These are phyloP conservation scores for Pseudoscleropodium purum DNA, from an alignment of 225 moss, liverwort and hornwort species.

Conservation along the genomic window DNA sequence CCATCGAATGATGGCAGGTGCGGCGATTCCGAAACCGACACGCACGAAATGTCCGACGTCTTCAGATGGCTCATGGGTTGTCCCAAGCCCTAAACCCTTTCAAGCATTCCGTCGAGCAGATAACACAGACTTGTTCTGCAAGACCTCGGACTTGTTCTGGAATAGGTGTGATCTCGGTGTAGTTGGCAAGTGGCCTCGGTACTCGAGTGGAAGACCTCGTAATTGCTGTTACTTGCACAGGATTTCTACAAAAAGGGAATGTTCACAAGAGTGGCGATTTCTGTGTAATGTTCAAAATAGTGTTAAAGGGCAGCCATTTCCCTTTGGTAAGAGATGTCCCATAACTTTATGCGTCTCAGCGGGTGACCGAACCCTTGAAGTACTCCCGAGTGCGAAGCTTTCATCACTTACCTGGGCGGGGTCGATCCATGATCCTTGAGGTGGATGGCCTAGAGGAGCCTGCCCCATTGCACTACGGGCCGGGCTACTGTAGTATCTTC, in stretches of 20 bases:
- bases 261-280: not conserved
- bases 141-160: constrained; percentile 30
- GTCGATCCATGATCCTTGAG: not conserved
- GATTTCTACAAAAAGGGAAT: not conserved
- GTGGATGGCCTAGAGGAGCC: not conserved
- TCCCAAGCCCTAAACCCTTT: not conserved
- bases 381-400: accelerated
- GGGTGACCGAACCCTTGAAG: not conserved
- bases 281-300: not conserved
- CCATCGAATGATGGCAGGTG: not conserved
- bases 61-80: not conserved
- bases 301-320: too few species aligned
- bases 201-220: constrained; percentile 29
- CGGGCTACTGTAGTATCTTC: not conserved
- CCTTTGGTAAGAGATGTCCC: not conserved
- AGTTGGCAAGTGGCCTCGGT: constrained; percentile 6
- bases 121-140: constrained; percentile 9
- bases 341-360: not conserved
- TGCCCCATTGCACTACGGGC: not conserved
- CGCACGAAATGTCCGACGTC: not conserved
- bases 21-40: not conserved
- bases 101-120: not conserved
- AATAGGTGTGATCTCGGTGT: constrained; percentile 14
- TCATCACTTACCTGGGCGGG: not conserved
- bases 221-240: constrained; percentile 15